A percentile compares a stretch with the other conserved stretches of the same genome.
phyloP scores from a whole-genome alignment of 1,284 basidiomycete genomes.

The Ceratobasidium sp. region DNA sequence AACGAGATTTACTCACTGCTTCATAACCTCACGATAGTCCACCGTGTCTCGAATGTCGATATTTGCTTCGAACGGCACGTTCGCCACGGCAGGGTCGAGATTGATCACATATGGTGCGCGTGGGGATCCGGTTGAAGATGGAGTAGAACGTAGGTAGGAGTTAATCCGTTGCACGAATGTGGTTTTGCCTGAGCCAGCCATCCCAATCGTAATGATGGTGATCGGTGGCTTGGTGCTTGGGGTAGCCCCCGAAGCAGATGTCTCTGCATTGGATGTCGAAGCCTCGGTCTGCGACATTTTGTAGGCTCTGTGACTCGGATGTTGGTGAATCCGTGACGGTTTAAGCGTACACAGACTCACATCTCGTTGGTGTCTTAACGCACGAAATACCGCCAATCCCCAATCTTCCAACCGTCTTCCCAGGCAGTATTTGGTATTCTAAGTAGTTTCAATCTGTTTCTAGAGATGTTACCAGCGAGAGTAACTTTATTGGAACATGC shows the following conservation, averaged over 20 bases:
- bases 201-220: constrained; percentile 90
- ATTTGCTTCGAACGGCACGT: constrained; percentile 93
- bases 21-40: constrained; percentile 98
- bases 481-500: too few relatives aligned
- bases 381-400: too few relatives aligned
- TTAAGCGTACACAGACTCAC: too few relatives aligned
- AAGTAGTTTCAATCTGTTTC: too few relatives aligned
- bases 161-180: constrained; percentile 96
- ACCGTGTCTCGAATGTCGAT: constrained; percentile 99
- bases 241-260: constrained; percentile 11
- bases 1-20: constrained; percentile 80
- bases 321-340: too few relatives aligned
- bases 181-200: constrained; percentile 97
- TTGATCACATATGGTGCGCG: constrained; percentile 95
- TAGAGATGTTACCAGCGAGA: too few relatives aligned
- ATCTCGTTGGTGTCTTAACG: too few relatives aligned
- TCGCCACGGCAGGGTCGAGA: constrained; percentile 95
- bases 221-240: constrained; percentile 70
- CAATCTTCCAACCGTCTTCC: too few relatives aligned
- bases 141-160: constrained; percentile 79
- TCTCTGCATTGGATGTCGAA: constrained; percentile 31
- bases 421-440: too few relatives aligned
- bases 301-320: background rate
- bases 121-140: constrained; percentile 63
- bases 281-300: constrained; percentile 26